Evolutionary conservation across 1,284 basidiomycete genomes (phyloP).

Genomic region (Rhodotorula sp.): DNA sequence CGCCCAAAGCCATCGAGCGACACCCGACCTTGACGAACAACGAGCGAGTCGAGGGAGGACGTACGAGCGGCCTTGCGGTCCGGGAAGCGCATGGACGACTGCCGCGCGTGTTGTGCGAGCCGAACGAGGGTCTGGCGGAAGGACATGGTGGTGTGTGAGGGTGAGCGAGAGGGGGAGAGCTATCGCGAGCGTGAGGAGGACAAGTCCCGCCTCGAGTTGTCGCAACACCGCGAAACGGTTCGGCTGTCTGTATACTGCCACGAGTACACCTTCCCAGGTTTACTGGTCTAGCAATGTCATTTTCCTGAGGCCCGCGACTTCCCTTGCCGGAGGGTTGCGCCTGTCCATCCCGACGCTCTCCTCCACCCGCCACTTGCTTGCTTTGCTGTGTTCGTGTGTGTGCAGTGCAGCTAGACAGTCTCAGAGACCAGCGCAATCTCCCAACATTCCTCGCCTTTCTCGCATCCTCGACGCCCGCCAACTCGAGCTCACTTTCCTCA

Average conservation of each 20-base stretch:
- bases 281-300: not conserved
- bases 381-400: not conserved
- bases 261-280: not conserved
- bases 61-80: slow-evolving; percentile 25
- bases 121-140: slow-evolving; percentile 19
- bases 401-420: not conserved
- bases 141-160: slow-evolving; percentile 12
- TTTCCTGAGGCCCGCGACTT: too few species aligned
- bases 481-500: not conserved
- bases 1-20: not conserved
- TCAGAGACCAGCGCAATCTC: not conserved
- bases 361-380: not conserved
- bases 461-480: slow-evolving; percentile 7
- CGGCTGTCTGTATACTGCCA: not conserved
- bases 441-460: not conserved
- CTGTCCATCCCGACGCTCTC: not conserved
- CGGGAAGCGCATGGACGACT: slow-evolving; percentile 33
- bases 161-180: not conserved
- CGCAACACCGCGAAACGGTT: not conserved
- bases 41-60: not conserved
- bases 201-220: not conserved
- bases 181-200: too few species aligned
- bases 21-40: not conserved
- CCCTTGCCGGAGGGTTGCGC: too few species aligned
- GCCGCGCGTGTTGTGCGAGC: slow-evolving; percentile 30